Conservation (phyloP, 1,139 yeast genomes). For the Nadsonia starkeyi-henricii region DNA sequence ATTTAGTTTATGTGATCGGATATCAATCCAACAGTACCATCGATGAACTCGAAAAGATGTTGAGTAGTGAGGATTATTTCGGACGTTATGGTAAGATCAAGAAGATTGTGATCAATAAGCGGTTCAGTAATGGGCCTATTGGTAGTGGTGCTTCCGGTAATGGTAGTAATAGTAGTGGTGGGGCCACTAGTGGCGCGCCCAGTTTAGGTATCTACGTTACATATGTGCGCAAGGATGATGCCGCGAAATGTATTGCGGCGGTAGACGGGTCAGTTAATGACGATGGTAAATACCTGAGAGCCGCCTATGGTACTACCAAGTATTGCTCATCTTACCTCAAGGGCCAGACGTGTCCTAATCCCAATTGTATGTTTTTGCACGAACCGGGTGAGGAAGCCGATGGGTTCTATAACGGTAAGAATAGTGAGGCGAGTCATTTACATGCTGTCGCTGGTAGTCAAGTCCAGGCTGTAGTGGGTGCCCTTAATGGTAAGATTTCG, state of each 20-base stretch:
- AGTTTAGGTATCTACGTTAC: constrained; percentile 95
- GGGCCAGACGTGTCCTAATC: constrained; percentile 94
- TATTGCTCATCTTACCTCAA: constrained; percentile 89
- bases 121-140: constrained; percentile 25
- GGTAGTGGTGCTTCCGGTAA: no score
- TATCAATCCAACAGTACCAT: constrained; percentile 80
- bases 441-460: constrained; percentile 12
- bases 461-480: neutral
- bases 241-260: constrained; percentile 79
- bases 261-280: constrained; percentile 92
- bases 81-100: constrained; percentile 95
- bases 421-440: constrained; percentile 76
- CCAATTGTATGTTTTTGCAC: constrained; percentile 95
- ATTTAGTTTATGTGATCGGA: constrained; percentile 90
- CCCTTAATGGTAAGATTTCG: neutral
- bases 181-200: constrained; percentile 58
- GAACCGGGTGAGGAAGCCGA: constrained; percentile 97
- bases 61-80: constrained; percentile 84
- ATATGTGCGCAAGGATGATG: constrained; percentile 85
- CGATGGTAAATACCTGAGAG: constrained; percentile 59
- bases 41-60: constrained; percentile 72
- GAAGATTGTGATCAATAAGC: constrained; percentile 83
- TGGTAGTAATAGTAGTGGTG: constrained; percentile 10
- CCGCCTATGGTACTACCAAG: constrained; percentile 97
- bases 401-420: constrained; percentile 39